Percentiles rank a stretch among this genome's conserved stretches.
Evolutionary conservation across 169 alveolate genomes (phyloP).

Genomic region (Ichthyophthirius multifiliis): DNA sequence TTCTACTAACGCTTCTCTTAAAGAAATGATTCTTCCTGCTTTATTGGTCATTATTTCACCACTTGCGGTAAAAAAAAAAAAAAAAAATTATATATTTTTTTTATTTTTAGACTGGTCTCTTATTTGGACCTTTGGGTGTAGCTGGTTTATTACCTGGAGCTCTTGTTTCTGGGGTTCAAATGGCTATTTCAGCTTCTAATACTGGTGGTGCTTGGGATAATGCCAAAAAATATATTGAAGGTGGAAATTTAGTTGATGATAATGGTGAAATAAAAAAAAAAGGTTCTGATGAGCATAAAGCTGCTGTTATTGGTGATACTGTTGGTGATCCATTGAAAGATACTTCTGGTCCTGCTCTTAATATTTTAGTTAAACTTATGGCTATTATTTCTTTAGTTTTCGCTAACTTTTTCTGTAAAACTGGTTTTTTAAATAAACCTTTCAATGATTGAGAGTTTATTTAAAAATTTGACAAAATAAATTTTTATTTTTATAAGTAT

Average conservation of each 20-base stretch:
- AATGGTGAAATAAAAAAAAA: slow-evolving; percentile 23
- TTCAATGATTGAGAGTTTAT: too few relatives aligned
- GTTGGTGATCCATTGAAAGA: slow-evolving; percentile 96
- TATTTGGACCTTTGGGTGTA: slow-evolving; percentile 85
- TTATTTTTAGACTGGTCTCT: slow-evolving; percentile 52
- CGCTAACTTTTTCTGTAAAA: slow-evolving; percentile 67
- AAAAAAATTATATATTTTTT: neutral
- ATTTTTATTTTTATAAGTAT: too few relatives aligned
- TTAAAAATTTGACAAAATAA: too few relatives aligned
- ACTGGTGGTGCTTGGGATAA: slow-evolving; percentile 94
- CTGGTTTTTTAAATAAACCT: slow-evolving; percentile 18
- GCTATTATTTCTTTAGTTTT: slow-evolving; percentile 86
- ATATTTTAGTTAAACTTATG: slow-evolving; percentile 82
- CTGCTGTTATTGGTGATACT: slow-evolving; percentile 85
- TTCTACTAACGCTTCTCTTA: slow-evolving; percentile 83
- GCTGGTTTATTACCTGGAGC: slow-evolving; percentile 92
- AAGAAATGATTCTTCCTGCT: slow-evolving; percentile 89
- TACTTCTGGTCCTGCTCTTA: slow-evolving; percentile 92
- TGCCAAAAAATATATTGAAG: slow-evolving; percentile 87
- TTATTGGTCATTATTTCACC: slow-evolving; percentile 63
- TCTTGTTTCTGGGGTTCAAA: slow-evolving; percentile 85
- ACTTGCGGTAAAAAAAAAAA: neutral
- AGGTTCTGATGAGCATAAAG: slow-evolving; percentile 45
- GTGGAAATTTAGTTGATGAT: slow-evolving; percentile 25
- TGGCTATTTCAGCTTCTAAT: slow-evolving; percentile 86